A percentile compares a stretch with the other conserved stretches of the same genome.
Conservation (phyloP, 257 asterid genomes). For the Nicotiana tabacum region DNA sequence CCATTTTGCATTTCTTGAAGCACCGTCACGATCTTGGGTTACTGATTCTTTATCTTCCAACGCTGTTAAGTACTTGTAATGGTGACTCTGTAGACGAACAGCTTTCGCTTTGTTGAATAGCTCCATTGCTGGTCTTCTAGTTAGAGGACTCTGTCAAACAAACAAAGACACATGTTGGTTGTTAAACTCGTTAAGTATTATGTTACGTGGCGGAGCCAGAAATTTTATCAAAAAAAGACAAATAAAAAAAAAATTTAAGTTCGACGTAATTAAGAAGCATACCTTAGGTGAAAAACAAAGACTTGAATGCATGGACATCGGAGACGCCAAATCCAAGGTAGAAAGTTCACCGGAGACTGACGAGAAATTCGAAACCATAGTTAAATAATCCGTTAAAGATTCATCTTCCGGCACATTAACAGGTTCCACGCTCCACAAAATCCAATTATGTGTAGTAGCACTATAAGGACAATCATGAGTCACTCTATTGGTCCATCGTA, state of each 20-base stretch:
- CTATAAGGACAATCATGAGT: constrained; percentile 64
- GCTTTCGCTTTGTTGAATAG: constrained; percentile 35
- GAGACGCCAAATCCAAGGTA: constrained; percentile 64
- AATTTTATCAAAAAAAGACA: no score
- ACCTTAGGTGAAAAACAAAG: constrained; percentile 54
- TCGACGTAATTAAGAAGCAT: constrained; percentile 4
- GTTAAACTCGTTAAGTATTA: no score
- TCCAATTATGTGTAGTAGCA: constrained; percentile 56
- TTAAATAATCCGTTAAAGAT: constrained; percentile 53
- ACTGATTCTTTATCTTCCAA: constrained; percentile 36
- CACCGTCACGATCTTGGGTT: constrained; percentile 33
- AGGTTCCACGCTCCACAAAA: constrained; percentile 73
- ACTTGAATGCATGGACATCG: constrained; percentile 52
- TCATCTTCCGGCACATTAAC: constrained; percentile 79
- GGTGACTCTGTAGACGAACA: constrained; percentile 27
- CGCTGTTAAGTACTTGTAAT: constrained; percentile 38
- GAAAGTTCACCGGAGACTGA: constrained; percentile 78
- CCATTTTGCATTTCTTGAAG: constrained; percentile 35
- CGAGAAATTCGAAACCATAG: constrained; percentile 67
- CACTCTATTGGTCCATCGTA: constrained; percentile 83
- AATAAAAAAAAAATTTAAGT: background rate
- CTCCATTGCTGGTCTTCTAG: constrained; percentile 31
- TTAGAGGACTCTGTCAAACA: constrained; percentile 18
- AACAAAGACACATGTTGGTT: no score
- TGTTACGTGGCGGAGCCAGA: no score